Conservation (phyloP, 805 yeast genomes). For the Dipodascopsis uninucleata region DNA sequence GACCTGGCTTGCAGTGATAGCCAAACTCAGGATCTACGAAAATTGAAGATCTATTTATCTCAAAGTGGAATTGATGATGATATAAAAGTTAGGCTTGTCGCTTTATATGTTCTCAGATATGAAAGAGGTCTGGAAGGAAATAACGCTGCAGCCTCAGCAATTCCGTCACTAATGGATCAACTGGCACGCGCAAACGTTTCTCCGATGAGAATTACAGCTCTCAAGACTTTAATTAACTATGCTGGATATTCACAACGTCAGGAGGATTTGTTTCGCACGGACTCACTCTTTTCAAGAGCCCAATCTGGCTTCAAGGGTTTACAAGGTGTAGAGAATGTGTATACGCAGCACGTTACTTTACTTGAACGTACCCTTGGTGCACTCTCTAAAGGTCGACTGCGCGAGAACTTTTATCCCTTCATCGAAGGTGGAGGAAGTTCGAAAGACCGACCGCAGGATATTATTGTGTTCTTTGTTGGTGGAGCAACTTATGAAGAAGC, state of each 20-base stretch:
- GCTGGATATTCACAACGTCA: conserved; percentile 47
- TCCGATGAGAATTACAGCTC: conserved; percentile 41
- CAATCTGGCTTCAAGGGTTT: conserved; percentile 44
- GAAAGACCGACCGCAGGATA: conserved; percentile 38
- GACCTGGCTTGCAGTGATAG: conserved; percentile 64
- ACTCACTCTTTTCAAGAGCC: conserved; percentile 41
- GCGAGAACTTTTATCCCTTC: conserved; percentile 43
- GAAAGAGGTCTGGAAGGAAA: conserved; percentile 46
- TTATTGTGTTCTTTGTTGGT: conserved; percentile 54
- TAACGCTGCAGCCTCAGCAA: conserved; percentile 38
- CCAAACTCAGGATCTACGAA: conserved; percentile 53
- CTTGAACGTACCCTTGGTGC: conserved; percentile 48
- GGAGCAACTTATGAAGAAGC: conserved; percentile 94
- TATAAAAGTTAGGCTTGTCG: conserved; percentile 66
- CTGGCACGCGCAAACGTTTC: conserved; percentile 24
- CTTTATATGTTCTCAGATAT: conserved; percentile 70
- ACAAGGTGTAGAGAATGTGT: conserved; percentile 52
- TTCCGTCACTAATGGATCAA: conserved; percentile 42
- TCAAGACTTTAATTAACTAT: conserved; percentile 46
- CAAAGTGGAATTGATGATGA: conserved; percentile 43
- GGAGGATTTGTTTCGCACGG: conserved; percentile 40
- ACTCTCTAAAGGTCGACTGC: conserved; percentile 43
- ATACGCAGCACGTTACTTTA: conserved; percentile 87
- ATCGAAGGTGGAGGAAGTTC: conserved; percentile 39
- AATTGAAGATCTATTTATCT: conserved; percentile 53